A percentile compares a stretch with the other conserved stretches of the same genome.
These are phyloP conservation scores for Fusarium burgessii DNA, from an alignment of 2,329 filamentous ascomycete species.

Conservation along the genomic window DNA sequence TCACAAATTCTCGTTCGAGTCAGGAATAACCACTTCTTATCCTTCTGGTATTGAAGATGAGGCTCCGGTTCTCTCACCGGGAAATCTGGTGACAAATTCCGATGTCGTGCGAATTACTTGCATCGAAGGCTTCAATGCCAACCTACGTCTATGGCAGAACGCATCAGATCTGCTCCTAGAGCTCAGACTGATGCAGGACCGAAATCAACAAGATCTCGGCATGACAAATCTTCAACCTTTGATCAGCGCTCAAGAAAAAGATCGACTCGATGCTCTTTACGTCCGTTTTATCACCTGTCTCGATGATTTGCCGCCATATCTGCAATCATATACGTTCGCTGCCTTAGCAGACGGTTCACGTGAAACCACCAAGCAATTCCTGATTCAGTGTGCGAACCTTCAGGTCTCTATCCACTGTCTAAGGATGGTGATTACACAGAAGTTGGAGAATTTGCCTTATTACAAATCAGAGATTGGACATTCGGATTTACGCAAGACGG, in stretches of 20 bases:
- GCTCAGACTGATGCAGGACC: constrained; percentile 50
- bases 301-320: constrained; percentile 53
- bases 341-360: constrained; percentile 16
- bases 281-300: constrained; percentile 57
- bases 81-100: constrained; percentile 15
- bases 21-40: constrained; percentile 54
- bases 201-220: constrained; percentile 24
- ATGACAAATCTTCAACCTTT: constrained; percentile 4
- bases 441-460: constrained; percentile 51
- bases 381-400: constrained; percentile 57
- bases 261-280: constrained; percentile 52
- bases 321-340: constrained; percentile 49
- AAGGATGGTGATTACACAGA: constrained; percentile 55
- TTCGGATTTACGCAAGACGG: constrained; percentile 53
- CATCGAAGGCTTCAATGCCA: constrained; percentile 57
- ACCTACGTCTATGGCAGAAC: constrained; percentile 55
- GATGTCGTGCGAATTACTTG: constrained; percentile 44
- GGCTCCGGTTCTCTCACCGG: constrained; percentile 28
- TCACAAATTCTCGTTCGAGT: constrained; percentile 57
- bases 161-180: constrained; percentile 56
- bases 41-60: constrained; percentile 50
- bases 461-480: constrained; percentile 49
- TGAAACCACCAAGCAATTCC: constrained; percentile 48
- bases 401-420: constrained; percentile 57
- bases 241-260: constrained; percentile 45